Conservation (phyloP, 2,329 filamentous ascomycete species). For the Kalmusia sp. region DNA sequence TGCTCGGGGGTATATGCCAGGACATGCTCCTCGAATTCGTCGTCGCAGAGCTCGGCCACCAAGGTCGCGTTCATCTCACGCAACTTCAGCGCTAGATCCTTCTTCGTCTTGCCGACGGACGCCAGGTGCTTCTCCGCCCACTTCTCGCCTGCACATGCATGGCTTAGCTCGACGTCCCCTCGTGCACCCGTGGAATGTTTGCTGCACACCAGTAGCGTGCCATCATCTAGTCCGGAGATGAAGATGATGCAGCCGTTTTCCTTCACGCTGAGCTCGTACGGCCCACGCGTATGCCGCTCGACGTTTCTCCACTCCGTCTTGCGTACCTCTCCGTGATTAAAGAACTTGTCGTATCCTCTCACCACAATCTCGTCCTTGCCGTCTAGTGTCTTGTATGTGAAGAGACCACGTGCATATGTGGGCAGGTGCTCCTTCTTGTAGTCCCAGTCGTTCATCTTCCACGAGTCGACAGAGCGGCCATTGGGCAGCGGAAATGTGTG, state of each 20-base stretch:
- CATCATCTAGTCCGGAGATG: constrained; percentile 88
- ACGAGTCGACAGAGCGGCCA: constrained; percentile 79
- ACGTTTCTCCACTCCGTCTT: constrained; percentile 87
- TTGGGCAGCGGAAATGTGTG: constrained; percentile 75
- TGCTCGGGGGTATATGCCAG: constrained; percentile 82
- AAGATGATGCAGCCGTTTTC: constrained; percentile 99
- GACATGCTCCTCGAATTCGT: constrained; percentile 96
- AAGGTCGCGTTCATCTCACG: constrained; percentile 87
- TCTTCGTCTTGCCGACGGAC: constrained; percentile 76
- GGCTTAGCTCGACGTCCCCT: constrained; percentile 74
- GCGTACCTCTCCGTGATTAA: constrained; percentile 85
- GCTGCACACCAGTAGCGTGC: constrained; percentile 92
- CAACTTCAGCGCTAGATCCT: constrained; percentile 78
- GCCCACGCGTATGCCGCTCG: constrained; percentile 75
- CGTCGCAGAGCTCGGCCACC: constrained; percentile 95
- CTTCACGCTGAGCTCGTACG: constrained; percentile 95
- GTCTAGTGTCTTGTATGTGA: constrained; percentile 76
- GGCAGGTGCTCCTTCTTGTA: constrained; percentile 89
- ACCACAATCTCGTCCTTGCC: constrained; percentile 79
- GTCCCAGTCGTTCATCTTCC: constrained; percentile 94
- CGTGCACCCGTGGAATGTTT: constrained; percentile 93
- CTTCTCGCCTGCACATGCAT: constrained; percentile 81
- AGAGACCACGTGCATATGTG: constrained; percentile 91
- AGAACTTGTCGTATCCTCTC: constrained; percentile 98
- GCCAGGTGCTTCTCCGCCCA: constrained; percentile 83